These are phyloP conservation scores for Rhynchospora pubera DNA, from an alignment of 176 grass and related monocot genomes.

Conservation along the genomic window DNA sequence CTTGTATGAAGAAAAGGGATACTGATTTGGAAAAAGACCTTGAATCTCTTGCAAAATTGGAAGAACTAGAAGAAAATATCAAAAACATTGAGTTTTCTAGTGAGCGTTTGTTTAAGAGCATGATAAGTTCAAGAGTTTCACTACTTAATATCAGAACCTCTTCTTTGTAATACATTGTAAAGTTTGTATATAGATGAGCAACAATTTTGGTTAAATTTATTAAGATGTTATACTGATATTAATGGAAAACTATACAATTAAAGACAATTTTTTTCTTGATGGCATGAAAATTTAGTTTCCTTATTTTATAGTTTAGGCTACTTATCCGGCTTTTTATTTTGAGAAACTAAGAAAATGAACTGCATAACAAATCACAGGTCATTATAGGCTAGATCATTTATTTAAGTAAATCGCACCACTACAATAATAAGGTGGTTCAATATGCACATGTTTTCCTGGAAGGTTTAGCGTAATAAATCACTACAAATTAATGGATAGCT, in stretches of 20 bases:
- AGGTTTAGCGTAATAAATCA: no score
- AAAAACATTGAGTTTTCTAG: neutral
- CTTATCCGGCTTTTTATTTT: no score
- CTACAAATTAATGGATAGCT: no score
- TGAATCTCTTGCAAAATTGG: conserved; percentile 30
- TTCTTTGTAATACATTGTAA: neutral
- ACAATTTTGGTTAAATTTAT: neutral
- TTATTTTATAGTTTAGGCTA: no score
- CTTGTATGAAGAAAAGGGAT: conserved; percentile 16
- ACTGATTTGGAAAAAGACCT: conserved; percentile 31
- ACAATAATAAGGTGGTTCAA: no score
- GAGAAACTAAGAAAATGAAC: no score
- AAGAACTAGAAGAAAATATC: neutral
- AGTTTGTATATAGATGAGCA: neutral
- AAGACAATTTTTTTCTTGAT: neutral
- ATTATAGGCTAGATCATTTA: no score
- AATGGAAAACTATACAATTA: neutral
- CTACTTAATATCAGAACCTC: conserved; percentile 13
- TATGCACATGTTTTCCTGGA: no score
- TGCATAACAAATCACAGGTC: no score
- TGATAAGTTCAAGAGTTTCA: neutral
- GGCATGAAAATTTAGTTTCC: no score
- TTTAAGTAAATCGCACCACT: no score
- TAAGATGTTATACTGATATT: neutral
- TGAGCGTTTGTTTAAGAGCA: neutral